Percentiles rank a stretch among this genome's conserved stretches.
These are phyloP conservation scores for Hyaloscypha finlandica DNA, from an alignment of 495 filamentous ascomycete species.

Conservation along the genomic window DNA sequence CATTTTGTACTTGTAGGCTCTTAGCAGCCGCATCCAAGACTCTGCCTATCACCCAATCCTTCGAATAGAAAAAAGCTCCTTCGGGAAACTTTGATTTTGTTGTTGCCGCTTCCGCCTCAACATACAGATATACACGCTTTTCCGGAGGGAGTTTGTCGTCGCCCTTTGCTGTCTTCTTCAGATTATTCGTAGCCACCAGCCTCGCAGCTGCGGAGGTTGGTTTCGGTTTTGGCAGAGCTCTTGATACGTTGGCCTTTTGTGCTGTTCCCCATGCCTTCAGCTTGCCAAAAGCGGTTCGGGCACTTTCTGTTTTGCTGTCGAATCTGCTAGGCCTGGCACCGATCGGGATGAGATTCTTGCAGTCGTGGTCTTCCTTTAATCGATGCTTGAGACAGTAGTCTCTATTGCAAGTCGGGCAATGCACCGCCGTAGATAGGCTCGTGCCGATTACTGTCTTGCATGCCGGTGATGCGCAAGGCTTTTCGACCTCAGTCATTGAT, in stretches of 20 bases:
- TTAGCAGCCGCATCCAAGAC: conserved; percentile 86
- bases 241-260: conserved; percentile 55
- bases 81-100: conserved; percentile 72
- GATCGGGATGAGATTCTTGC: conserved; percentile 63
- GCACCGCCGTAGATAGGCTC: conserved; percentile 71
- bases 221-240: conserved; percentile 58
- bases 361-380: conserved; percentile 84
- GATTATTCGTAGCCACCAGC: conserved; percentile 62
- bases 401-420: conserved; percentile 77
- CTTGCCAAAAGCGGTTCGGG: conserved; percentile 61
- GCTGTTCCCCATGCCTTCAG: conserved; percentile 69
- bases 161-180: conserved; percentile 88
- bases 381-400: conserved; percentile 94
- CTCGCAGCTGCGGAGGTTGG: conserved; percentile 60
- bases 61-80: conserved; percentile 81
- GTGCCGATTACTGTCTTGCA: conserved; percentile 92
- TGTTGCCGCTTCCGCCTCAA: conserved; percentile 81
- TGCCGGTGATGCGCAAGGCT: conserved; percentile 68
- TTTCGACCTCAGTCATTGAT: conserved; percentile 42
- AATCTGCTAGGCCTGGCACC: conserved; percentile 41
- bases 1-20: conserved; percentile 77
- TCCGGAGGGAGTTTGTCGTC: conserved; percentile 77
- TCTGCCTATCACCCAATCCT: conserved; percentile 84
- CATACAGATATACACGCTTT: conserved; percentile 80
- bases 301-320: conserved; percentile 48